Evolutionary conservation across 805 yeast species (phyloP), one percentile per base, ranked within the genome.

Genomic region (Metschnikowia santaceciliae): DNA sequence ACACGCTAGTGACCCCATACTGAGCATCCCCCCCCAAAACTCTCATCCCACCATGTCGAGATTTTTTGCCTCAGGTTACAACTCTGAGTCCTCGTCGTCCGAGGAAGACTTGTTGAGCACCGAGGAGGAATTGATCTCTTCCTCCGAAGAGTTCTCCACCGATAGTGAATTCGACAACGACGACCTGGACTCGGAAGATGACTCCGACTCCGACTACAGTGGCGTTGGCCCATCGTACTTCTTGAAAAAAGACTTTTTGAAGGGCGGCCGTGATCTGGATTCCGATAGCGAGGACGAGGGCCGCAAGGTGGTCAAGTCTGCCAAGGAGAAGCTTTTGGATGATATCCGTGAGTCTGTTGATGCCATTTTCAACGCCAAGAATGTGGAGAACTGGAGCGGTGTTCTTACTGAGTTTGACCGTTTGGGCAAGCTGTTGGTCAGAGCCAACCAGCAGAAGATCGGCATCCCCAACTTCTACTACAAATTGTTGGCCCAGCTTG

Each of bases 251-350:
- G 69, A 72, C 49, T 76, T 75, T 59, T 61, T 74, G 53, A 79
- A 78, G 60, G 76, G 69, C 50, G 55, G 59, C 40, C 65, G 60
- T 46, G 75, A 67, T 55, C 63, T 71, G 32, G 81, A 75, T 56
- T 63, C 72, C 48, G 82, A 77, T 50, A 65, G 68, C 48, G 88
- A 82, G 51, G 86, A 80, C 53, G 92, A 86, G 52, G 88, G 84
- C 63, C 86, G 83, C 67, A 87, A 85, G 59, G 90, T 90, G 39
- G 96, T 92, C 60, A 91, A 89, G 74, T 84, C 94, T 52, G 96
- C 97, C 48, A 89, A 86, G 72, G 98, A 91, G 58, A 94, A 92
- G 75, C 78, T 90, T 54, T 68, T 90, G 60, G 97, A 90, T 65
- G 99, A 94, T 68, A 80, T 94, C 73, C 84, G 81, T 60, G 76